These are phyloP conservation scores for Vigna mungo DNA, from an alignment of 306 rosid species.

Conservation along the genomic window DNA sequence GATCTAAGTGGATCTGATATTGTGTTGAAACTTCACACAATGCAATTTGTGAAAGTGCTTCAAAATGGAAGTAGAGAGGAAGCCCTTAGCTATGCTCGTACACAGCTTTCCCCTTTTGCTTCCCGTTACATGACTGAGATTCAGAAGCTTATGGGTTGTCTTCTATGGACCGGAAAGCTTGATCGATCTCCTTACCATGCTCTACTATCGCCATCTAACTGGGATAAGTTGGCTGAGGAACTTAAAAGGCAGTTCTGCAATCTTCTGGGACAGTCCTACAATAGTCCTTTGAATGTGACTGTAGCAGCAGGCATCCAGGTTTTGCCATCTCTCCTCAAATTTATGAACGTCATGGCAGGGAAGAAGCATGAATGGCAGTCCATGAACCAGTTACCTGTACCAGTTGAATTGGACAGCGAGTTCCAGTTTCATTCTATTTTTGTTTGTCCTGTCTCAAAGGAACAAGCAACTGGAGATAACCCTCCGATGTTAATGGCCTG, in stretches of 20 bases:
- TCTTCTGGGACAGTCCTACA: constrained; percentile 76
- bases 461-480: constrained; percentile 84
- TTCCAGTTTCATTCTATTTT: constrained; percentile 94
- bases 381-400: constrained; percentile 82
- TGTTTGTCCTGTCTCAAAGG: constrained; percentile 97
- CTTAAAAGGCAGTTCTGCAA: constrained; percentile 88
- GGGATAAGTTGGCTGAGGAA: constrained; percentile 77
- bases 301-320: constrained; percentile 83
- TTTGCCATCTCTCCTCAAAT: constrained; percentile 75
- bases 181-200: constrained; percentile 75
- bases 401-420: constrained; percentile 75
- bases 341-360: constrained; percentile 84
- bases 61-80: constrained; percentile 67
- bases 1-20: constrained; percentile 73
- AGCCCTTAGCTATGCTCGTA: constrained; percentile 76
- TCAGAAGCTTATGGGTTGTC: constrained; percentile 82
- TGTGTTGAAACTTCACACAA: constrained; percentile 74
- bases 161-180: constrained; percentile 85
- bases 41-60: constrained; percentile 71
- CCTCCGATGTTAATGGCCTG: constrained; percentile 93
- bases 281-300: constrained; percentile 82
- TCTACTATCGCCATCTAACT: constrained; percentile 65
- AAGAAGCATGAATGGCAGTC: constrained; percentile 94
- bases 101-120: constrained; percentile 69
- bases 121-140: constrained; percentile 63